Percentiles rank a stretch among this genome's conserved stretches.
Conservation (phyloP, 768 basidiomycete species). For the Phaffia tasmanica region DNA sequence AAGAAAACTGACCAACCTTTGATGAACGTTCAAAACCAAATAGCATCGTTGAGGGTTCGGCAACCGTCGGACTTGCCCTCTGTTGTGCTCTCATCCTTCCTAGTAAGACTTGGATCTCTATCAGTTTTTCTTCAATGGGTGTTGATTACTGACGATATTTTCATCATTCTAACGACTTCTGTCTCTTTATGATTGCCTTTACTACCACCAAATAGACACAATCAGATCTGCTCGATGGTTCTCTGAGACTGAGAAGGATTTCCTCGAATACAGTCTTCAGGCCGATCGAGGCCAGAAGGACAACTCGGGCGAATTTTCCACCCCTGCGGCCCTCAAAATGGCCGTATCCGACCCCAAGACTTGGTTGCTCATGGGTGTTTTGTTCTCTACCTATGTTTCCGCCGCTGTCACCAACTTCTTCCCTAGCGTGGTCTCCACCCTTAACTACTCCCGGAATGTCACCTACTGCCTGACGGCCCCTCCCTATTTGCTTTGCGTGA, state of each 20-base stretch:
- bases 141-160: no score
- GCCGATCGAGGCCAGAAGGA: constrained; percentile 33
- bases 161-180: no score
- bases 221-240: constrained; percentile 67
- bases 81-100: constrained; percentile 32
- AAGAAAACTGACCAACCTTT: background rate
- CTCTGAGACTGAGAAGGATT: constrained; percentile 29
- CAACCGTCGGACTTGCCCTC: constrained; percentile 25
- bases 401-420: constrained; percentile 36
- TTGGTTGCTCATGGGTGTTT: constrained; percentile 28
- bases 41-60: constrained; percentile 23
- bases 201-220: constrained; percentile 69
- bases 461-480: constrained; percentile 32
- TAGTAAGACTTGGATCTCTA: background rate
- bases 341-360: constrained; percentile 34
- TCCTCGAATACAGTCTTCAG: constrained; percentile 31
- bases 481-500: constrained; percentile 34
- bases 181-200: constrained; percentile 43
- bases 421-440: constrained; percentile 23
- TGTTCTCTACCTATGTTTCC: constrained; percentile 28
- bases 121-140: no score
- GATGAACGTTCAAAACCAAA: background rate
- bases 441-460: constrained; percentile 28
- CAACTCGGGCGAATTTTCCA: constrained; percentile 29
- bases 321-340: constrained; percentile 29